phyloP scores from a whole-genome alignment of 305 asterid species.

The Solanum hybrid region DNA sequence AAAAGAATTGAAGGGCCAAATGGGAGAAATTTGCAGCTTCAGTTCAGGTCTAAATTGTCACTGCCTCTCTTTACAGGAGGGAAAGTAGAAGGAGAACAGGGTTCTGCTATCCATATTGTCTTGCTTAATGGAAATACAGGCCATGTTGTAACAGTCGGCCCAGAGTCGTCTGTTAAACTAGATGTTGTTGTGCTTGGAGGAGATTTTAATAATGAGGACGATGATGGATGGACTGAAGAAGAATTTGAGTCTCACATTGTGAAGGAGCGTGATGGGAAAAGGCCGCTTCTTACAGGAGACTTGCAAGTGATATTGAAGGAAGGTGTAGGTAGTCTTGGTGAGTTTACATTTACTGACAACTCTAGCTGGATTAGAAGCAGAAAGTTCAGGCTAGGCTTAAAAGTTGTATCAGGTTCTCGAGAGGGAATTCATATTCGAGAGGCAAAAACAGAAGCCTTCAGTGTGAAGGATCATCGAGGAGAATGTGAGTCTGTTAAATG shows the following conservation, averaged over 20 bases:
- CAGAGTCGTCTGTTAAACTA: constrained; percentile 44
- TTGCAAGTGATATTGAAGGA: constrained; percentile 41
- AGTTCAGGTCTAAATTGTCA: constrained; percentile 12
- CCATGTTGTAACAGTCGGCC: constrained; percentile 41
- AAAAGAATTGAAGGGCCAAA: constrained; percentile 19
- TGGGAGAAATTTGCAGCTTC: constrained; percentile 22
- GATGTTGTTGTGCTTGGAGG: constrained; percentile 56
- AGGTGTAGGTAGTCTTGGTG: constrained; percentile 49
- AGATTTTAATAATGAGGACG: constrained; percentile 42
- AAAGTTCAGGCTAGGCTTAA: constrained; percentile 52
- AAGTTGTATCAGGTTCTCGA: constrained; percentile 29
- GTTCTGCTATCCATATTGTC: constrained; percentile 39
- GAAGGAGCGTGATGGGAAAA: constrained; percentile 54
- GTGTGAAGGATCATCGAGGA: constrained; percentile 62
- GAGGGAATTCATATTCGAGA: constrained; percentile 36
- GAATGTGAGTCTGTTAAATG: constrained; percentile 32
- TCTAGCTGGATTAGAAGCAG: constrained; percentile 67
- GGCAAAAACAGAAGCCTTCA: constrained; percentile 51
- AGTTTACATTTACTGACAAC: constrained; percentile 49
- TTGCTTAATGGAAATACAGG: constrained; percentile 42
- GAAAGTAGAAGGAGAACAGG: constrained; percentile 51
- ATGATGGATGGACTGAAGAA: constrained; percentile 45
- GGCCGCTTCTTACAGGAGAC: constrained; percentile 53
- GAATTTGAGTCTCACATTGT: constrained; percentile 52
- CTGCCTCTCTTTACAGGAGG: constrained; percentile 59